These are phyloP conservation scores for Chrysoporthe cubensis DNA, from an alignment of 2,329 filamentous ascomycete genomes.

Conservation along the genomic window DNA sequence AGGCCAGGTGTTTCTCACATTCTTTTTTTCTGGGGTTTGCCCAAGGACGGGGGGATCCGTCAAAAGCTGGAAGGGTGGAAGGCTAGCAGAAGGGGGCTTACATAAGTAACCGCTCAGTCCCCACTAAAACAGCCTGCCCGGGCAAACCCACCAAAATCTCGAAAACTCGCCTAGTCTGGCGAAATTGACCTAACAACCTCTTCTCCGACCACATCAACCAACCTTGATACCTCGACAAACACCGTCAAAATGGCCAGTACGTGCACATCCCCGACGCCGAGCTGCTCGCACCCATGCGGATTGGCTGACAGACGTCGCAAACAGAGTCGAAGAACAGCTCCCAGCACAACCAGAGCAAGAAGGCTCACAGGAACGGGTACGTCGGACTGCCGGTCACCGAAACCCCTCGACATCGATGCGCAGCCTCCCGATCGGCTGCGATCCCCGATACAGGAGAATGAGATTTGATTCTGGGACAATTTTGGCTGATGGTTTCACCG, in stretches of 20 bases:
- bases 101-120: background rate
- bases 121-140: constrained; percentile 30
- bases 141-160: constrained; percentile 33
- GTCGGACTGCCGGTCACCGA: constrained; percentile 40
- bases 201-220: constrained; percentile 25
- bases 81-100: background rate
- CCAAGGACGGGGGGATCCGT: too few species aligned
- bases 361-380: constrained; percentile 99
- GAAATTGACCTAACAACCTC: constrained; percentile 25
- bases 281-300: background rate
- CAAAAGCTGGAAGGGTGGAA: background rate
- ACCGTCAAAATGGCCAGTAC: constrained; percentile 71
- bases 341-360: constrained; percentile 97
- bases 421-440: constrained; percentile 20
- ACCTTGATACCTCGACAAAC: constrained; percentile 42
- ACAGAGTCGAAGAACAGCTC: constrained; percentile 99
- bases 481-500: constrained; percentile 18
- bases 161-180: constrained; percentile 31
- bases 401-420: background rate
- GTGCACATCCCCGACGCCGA: constrained; percentile 40
- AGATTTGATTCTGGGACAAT: constrained; percentile 1
- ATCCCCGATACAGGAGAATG: constrained; percentile 13
- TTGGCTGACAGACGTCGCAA: constrained; percentile 35
- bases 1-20: too few species aligned
- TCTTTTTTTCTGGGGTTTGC: too few species aligned